Evolutionary conservation across 2,329 filamentous ascomycete species (phyloP), one percentile per base, ranked within the genome.

Genomic region (Diatrype stigma): DNA sequence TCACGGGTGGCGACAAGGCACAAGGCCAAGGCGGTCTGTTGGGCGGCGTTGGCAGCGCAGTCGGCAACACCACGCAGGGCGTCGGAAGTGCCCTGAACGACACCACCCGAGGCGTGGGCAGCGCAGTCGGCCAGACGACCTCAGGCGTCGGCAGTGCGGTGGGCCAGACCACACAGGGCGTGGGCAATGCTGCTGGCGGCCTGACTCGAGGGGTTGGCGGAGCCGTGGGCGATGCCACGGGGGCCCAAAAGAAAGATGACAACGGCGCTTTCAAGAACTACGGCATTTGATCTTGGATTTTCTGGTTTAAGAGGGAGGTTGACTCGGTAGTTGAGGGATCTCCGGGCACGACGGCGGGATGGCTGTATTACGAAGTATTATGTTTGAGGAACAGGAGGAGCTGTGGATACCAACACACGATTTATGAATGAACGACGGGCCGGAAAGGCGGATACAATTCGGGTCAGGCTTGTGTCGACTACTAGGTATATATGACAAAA

Each of bases 1-100:
- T 67, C 30, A 68, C 64, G 17, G 64, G 65, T 47, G 65, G 65
- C 45, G 65, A 67, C 38, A 58, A 67, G 53, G 63, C 63, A 21
- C 58, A 67, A 2, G 64, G 64, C 46, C 65, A 67, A 48, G 65
- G 64, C 28, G 65, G 65, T 32, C 64, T 67, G 3, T 60, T 67
- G 42, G 65, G 65, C 51, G 65, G 65, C 23, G 53, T 67, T 22
- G 59, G 59, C 12, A 56, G 59, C 32, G 65, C 64, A 30, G 45
- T 67, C 7, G 61, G 61, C 56, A 63, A 44, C 55, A 66, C 63
- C 2, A 67, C 64, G 2, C 55, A 63, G 46, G 64, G 64, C 19
- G 51, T 67, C 40, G 63, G 65, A 37, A 64, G 61, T 46, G 61
- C 60, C 35, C 54, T 67, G 2, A 67, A 67, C 57, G 56, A 59